These are phyloP conservation scores for Akanthomyces muscarius DNA, from an alignment of 2,329 filamentous ascomycete genomes.

Conservation along the genomic window DNA sequence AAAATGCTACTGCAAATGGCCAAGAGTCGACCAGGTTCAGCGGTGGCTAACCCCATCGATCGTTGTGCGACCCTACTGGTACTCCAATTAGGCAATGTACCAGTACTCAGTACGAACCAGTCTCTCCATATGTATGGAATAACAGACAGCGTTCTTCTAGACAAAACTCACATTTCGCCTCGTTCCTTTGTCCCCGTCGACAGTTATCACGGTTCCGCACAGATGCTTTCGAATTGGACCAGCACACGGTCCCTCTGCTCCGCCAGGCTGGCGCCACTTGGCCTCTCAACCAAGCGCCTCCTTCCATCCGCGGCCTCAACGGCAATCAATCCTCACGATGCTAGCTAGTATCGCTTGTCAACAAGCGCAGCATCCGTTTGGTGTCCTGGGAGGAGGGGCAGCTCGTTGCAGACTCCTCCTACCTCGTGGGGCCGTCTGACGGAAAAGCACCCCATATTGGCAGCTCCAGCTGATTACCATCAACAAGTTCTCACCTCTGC, in stretches of 20 bases:
- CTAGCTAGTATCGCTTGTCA: too few species aligned
- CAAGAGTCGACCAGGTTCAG: neutral
- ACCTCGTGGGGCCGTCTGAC: neutral
- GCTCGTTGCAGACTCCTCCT: neutral
- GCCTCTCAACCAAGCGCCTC: neutral
- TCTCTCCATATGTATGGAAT: neutral
- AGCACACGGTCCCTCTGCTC: neutral
- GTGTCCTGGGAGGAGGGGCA: neutral
- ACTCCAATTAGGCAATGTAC: neutral
- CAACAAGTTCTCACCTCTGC: neutral
- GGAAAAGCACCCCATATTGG: neutral
- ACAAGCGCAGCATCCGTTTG: neutral
- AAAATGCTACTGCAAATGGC: neutral
- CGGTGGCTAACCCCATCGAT: constrained; percentile 3
- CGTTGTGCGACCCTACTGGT: neutral
- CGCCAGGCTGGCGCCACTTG: neutral
- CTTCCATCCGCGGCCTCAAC: neutral
- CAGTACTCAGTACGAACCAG: neutral
- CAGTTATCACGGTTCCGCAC: neutral
- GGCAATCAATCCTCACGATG: neutral
- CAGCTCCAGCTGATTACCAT: neutral
- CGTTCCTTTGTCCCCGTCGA: neutral
- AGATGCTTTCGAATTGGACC: neutral
- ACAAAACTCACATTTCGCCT: neutral
- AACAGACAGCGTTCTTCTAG: neutral